Evolutionary conservation across 257 asterid species (phyloP).

Genomic region (Lantana camara): DNA sequence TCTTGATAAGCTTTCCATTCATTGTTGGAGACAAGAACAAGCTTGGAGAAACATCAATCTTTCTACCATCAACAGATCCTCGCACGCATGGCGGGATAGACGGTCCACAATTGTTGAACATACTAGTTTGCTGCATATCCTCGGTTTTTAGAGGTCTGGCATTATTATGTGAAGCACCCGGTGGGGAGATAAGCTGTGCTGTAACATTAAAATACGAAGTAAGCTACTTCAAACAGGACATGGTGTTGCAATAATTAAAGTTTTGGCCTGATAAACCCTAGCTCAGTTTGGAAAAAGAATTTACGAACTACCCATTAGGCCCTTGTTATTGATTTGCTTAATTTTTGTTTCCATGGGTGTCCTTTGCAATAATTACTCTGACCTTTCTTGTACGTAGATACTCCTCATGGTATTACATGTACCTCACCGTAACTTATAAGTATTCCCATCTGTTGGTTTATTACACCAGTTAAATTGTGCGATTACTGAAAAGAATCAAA

Average conservation of each 20-base stretch:
- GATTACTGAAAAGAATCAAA: not conserved
- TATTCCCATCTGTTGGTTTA: too few relatives aligned
- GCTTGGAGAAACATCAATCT: constrained; percentile 47
- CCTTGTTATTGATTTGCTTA: too few relatives aligned
- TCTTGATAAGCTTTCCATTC: constrained; percentile 56
- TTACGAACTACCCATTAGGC: too few relatives aligned
- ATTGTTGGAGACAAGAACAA: constrained; percentile 50
- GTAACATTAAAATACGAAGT: constrained; percentile 32
- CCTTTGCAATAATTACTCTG: too few relatives aligned
- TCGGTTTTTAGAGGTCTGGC: constrained; percentile 48
- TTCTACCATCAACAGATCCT: constrained; percentile 47
- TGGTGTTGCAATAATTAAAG: not conserved
- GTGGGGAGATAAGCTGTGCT: constrained; percentile 58
- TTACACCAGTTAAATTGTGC: too few relatives aligned
- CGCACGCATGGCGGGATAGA: constrained; percentile 48
- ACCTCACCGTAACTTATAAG: too few relatives aligned
- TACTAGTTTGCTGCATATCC: constrained; percentile 45
- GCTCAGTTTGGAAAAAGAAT: too few relatives aligned
- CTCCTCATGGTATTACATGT: too few relatives aligned
- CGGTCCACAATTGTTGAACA: constrained; percentile 47
- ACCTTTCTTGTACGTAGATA: too few relatives aligned
- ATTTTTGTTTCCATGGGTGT: too few relatives aligned
- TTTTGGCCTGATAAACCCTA: too few relatives aligned
- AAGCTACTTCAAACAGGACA: constrained; percentile 9
- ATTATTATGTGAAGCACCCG: constrained; percentile 49